Conservation (phyloP, 2,329 filamentous ascomycete species). For the Aspergillus costaricaensis region DNA sequence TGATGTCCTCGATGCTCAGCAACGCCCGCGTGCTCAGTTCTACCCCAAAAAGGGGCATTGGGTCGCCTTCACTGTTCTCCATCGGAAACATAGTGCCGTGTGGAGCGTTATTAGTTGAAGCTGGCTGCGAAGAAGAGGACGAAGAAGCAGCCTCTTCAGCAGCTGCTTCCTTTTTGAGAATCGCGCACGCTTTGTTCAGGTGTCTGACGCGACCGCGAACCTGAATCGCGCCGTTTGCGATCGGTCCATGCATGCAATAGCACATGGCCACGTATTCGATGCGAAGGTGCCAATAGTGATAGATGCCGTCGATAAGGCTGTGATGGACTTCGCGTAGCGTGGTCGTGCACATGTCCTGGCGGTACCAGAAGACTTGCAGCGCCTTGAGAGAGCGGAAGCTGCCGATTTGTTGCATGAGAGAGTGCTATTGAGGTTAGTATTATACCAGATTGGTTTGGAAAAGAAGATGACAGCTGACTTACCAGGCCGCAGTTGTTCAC, state of each 20-base stretch:
- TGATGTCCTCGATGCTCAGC: slow-evolving; percentile 14
- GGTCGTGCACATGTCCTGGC: slow-evolving; percentile 14
- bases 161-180: too few relatives aligned
- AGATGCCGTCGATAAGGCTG: slow-evolving; percentile 22
- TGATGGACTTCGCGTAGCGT: slow-evolving; percentile 4
- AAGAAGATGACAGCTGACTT: neutral
- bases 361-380: slow-evolving; percentile 25
- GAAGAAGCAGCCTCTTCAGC: too few relatives aligned
- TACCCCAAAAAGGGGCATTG: neutral
- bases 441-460: neutral
- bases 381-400: slow-evolving; percentile 24
- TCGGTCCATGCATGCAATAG: slow-evolving; percentile 13
- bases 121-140: neutral
- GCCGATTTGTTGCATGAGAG: slow-evolving; percentile 10
- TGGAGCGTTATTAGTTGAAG: neutral
- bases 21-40: neutral
- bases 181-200: neutral
- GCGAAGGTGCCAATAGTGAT: slow-evolving; percentile 20
- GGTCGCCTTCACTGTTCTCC: neutral
- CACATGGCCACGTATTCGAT: slow-evolving; percentile 28
- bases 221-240: slow-evolving; percentile 1
- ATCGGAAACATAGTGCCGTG: neutral
- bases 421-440: slow-evolving; percentile 1
- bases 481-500: neutral
- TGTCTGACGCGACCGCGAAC: neutral